Percentiles rank a stretch among this genome's conserved stretches.
These are phyloP conservation scores for Leishmania arabica DNA, from an alignment of 208 protist species.

Conservation along the genomic window DNA sequence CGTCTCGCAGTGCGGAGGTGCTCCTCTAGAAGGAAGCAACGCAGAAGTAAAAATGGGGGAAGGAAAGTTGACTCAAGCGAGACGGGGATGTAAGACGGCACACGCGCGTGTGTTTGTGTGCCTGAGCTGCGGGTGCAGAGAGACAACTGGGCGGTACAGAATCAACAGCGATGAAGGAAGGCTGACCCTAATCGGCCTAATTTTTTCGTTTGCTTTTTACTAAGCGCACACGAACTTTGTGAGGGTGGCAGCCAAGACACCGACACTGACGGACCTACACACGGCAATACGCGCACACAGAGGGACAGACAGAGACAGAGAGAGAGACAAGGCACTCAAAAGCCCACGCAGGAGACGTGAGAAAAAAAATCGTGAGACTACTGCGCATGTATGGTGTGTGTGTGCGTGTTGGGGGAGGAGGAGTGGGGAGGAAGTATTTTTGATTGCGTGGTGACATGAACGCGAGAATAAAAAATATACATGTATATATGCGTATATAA, in stretches of 20 bases:
- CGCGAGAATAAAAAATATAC: background rate
- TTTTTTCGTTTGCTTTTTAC: too few species aligned
- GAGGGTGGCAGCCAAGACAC: background rate
- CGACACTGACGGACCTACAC: background rate
- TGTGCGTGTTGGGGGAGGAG: too few species aligned
- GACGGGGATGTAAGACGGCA: background rate
- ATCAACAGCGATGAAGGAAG: background rate
- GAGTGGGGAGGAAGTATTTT: background rate
- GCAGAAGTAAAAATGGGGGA: background rate
- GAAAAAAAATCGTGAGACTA: background rate
- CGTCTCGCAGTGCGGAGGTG: background rate
- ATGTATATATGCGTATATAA: too few species aligned
- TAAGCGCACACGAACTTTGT: background rate
- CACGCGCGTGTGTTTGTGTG: conserved; percentile 2
- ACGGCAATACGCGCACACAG: background rate
- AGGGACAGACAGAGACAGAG: background rate
- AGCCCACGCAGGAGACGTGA: background rate
- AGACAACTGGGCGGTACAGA: background rate
- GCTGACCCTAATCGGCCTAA: background rate
- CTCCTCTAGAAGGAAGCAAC: background rate
- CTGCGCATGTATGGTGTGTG: background rate
- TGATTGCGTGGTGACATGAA: background rate
- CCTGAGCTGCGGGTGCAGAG: background rate
- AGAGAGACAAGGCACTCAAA: background rate
- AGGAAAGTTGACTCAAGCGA: background rate